Conservation (phyloP, 176 grass and related monocot genomes). For the Thinopyrum elongatum region DNA sequence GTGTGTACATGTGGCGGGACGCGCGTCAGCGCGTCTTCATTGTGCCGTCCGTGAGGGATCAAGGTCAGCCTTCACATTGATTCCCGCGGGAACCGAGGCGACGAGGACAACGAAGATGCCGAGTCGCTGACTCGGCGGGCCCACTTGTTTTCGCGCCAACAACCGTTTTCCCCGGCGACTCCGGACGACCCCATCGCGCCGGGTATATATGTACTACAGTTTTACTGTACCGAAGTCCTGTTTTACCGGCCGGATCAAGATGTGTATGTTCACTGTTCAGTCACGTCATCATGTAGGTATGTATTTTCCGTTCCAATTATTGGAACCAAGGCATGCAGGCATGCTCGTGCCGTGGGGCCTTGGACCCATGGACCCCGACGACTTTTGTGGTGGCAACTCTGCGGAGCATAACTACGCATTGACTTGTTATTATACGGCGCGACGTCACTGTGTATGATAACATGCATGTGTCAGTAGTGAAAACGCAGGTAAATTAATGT, state of each 20-base stretch:
- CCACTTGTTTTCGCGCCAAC: too few relatives aligned
- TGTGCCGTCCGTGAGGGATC: too few relatives aligned
- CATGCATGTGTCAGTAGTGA: not conserved
- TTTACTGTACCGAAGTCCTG: not conserved
- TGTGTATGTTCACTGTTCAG: not conserved
- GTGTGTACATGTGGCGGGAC: too few relatives aligned
- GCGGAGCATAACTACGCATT: not conserved
- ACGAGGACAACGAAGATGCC: too few relatives aligned
- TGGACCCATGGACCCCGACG: not conserved
- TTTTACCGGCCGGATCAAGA: not conserved
- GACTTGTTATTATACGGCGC: not conserved
- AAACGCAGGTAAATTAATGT: not conserved
- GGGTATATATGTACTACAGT: too few relatives aligned
- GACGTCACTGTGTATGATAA: not conserved
- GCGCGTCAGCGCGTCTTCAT: too few relatives aligned
- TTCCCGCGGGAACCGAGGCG: too few relatives aligned
- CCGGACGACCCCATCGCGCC: too few relatives aligned
- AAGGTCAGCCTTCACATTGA: too few relatives aligned
- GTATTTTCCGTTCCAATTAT: slow-evolving; percentile 14
- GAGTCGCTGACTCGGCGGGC: too few relatives aligned
- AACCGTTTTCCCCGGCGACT: too few relatives aligned
- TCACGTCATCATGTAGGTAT: not conserved
- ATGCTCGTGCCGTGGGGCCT: not conserved
- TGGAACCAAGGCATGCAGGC: not conserved
- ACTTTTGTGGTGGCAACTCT: not conserved